phyloP scores from a whole-genome alignment of 2,329 filamentous ascomycete species.

The Colletotrichum sp. region DNA sequence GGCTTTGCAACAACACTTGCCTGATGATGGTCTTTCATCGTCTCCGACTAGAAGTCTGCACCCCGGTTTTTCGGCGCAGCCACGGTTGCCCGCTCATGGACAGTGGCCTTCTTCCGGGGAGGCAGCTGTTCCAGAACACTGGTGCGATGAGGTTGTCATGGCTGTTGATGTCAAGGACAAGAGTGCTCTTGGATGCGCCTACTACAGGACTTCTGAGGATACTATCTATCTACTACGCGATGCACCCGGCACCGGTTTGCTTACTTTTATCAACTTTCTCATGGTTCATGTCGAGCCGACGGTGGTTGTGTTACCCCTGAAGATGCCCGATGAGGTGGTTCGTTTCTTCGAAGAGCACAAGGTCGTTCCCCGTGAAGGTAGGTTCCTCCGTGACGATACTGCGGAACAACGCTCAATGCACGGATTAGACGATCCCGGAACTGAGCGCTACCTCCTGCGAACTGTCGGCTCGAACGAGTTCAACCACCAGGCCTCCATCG shows the following conservation, averaged over 20 bases:
- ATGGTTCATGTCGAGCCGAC: slow-evolving; percentile 61
- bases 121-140: neutral
- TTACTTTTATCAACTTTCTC: slow-evolving; percentile 54
- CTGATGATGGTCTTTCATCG: neutral
- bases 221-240: slow-evolving; percentile 81
- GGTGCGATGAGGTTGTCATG: slow-evolving; percentile 70
- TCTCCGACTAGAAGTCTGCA: neutral
- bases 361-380: slow-evolving; percentile 15
- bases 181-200: slow-evolving; percentile 80
- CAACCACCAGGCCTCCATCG: slow-evolving; percentile 67
- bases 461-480: slow-evolving; percentile 77
- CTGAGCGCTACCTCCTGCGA: slow-evolving; percentile 55
- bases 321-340: slow-evolving; percentile 46
- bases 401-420: neutral
- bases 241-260: neutral
- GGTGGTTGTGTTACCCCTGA: slow-evolving; percentile 56
- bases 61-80: neutral
- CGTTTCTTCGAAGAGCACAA: slow-evolving; percentile 30
- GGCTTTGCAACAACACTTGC: neutral
- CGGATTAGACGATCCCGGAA: neutral
- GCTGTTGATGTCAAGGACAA: slow-evolving; percentile 77
- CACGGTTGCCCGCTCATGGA: neutral
- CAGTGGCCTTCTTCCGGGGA: neutral
- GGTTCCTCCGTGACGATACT: neutral
- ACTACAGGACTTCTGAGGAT: slow-evolving; percentile 75